A percentile compares a stretch with the other conserved stretches of the same genome.
Conservation (phyloP, 1,284 basidiomycete genomes). For the Taiwanofungus camphoratus region DNA sequence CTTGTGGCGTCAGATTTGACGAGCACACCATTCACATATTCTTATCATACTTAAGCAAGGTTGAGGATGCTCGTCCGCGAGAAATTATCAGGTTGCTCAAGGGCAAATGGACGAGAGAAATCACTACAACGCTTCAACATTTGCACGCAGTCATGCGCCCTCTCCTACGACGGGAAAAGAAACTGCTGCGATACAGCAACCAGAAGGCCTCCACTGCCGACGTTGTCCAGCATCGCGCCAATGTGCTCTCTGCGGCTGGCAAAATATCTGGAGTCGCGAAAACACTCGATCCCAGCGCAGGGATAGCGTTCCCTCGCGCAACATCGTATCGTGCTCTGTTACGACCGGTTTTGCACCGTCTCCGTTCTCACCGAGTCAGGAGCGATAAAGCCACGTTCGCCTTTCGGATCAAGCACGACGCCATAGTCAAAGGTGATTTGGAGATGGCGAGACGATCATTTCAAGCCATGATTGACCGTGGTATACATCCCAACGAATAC, state of each 20-base stretch:
- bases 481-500: conserved; percentile 60
- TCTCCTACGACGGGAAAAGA: conserved; percentile 38
- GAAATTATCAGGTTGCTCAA: conserved; percentile 43
- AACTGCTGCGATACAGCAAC: conserved; percentile 39
- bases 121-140: conserved; percentile 41
- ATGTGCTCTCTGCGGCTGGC: conserved; percentile 14
- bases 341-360: conserved; percentile 39
- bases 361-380: conserved; percentile 41
- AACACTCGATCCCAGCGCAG: conserved; percentile 44
- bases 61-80: conserved; percentile 35
- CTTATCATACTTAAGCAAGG: conserved; percentile 41
- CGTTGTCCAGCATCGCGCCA: conserved; percentile 17
- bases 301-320: conserved; percentile 33
- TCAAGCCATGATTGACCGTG: conserved; percentile 50
- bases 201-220: conserved; percentile 37
- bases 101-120: conserved; percentile 31
- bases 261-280: conserved; percentile 25
- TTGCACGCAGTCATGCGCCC: conserved; percentile 38
- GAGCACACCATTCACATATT: conserved; percentile 48
- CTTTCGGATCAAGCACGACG: conserved; percentile 58
- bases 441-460: conserved; percentile 48
- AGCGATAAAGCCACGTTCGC: conserved; percentile 52
- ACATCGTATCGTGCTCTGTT: conserved; percentile 32
- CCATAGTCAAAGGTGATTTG: conserved; percentile 43
- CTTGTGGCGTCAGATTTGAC: conserved; percentile 43